A percentile compares a stretch with the other conserved stretches of the same genome.
Evolutionary conservation across 352 stramenopile genomes (phyloP).

Genomic region (Peronospora destructor): DNA sequence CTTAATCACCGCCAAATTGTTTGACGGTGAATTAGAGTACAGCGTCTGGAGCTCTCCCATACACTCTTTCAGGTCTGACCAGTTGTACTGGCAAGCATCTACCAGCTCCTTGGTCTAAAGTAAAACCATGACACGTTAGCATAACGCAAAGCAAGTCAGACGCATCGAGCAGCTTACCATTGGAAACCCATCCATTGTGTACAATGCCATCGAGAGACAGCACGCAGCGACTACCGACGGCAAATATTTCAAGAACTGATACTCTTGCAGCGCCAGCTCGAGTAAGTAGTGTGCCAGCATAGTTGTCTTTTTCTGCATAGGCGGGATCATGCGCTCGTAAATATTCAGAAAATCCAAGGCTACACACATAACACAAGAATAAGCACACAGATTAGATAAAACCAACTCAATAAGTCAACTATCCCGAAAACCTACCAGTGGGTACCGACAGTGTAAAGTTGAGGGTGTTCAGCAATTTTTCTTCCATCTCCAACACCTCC

Average conservation of each 20-base stretch:
- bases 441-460: constrained; percentile 88
- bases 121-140: constrained; percentile 3
- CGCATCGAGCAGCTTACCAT: constrained; percentile 39
- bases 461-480: constrained; percentile 88
- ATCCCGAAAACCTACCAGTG: constrained; percentile 43
- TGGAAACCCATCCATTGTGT: constrained; percentile 70
- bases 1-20: constrained; percentile 83
- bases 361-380: constrained; percentile 13
- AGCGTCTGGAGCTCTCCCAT: constrained; percentile 76
- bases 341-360: constrained; percentile 87
- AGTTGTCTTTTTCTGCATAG: constrained; percentile 77
- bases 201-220: constrained; percentile 83
- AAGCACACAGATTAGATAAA: not conserved
- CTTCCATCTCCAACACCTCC: constrained; percentile 88
- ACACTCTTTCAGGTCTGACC: constrained; percentile 72
- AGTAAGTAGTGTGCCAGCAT: constrained; percentile 87
- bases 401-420: not conserved
- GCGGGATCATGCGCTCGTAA: constrained; percentile 82
- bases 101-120: constrained; percentile 71
- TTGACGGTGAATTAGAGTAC: constrained; percentile 74
- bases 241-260: constrained; percentile 81
- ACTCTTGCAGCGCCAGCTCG: constrained; percentile 83
- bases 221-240: constrained; percentile 81
- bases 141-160: not conserved
- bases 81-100: constrained; percentile 73